Percentiles rank a stretch among this genome's conserved stretches.
phyloP scores from a whole-genome alignment of 2,329 filamentous ascomycete species.

The Colletotrichum sp. region DNA sequence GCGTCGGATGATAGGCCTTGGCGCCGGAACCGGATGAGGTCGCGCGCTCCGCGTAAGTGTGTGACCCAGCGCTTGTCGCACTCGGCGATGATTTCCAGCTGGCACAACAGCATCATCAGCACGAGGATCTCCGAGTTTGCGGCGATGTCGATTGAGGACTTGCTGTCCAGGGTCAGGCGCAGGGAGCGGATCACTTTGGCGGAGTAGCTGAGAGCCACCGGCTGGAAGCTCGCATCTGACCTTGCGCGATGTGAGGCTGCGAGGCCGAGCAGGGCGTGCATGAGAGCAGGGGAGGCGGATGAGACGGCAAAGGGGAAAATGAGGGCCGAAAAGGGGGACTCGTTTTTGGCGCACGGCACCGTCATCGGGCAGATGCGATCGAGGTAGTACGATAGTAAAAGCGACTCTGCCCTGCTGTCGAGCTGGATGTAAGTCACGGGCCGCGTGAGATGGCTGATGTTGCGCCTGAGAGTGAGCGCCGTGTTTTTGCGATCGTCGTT shows the following conservation, averaged over 20 bases:
- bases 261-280: conserved; percentile 19
- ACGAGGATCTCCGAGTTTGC: conserved; percentile 19
- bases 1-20: conserved; percentile 16
- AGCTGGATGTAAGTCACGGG: conserved; percentile 10
- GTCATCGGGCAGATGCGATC: conserved; percentile 21
- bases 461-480: background rate
- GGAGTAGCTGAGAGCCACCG: conserved; percentile 15
- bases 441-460: background rate
- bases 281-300: conserved; percentile 19
- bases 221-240: conserved; percentile 3
- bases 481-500: background rate
- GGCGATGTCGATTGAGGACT: conserved; percentile 3
- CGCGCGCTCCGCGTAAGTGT: conserved; percentile 46
- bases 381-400: conserved; percentile 19
- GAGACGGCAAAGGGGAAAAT: conserved; percentile 20
- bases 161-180: conserved; percentile 3
- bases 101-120: conserved; percentile 22
- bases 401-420: background rate
- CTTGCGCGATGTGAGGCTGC: conserved; percentile 20
- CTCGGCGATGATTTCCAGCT: conserved; percentile 27
- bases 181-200: conserved; percentile 20
- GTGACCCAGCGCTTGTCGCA: conserved; percentile 48
- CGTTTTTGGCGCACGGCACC: conserved; percentile 3
- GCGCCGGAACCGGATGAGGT: conserved; percentile 41
- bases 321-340: conserved; percentile 19